Evolutionary conservation across 768 basidiomycete genomes (phyloP).

Genomic region (Tulasnella calospora): DNA sequence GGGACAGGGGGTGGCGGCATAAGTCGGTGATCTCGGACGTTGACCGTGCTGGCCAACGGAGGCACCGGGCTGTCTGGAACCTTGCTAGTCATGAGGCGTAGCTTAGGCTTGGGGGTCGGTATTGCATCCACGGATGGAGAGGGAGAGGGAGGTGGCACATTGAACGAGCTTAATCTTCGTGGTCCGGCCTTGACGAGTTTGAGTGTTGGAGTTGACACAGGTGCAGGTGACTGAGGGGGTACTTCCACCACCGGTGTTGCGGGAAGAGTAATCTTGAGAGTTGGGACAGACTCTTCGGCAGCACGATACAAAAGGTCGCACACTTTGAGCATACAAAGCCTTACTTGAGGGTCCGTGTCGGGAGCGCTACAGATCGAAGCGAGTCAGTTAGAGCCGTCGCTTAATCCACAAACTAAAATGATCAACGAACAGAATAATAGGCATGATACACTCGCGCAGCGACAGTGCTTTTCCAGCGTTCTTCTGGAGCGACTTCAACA

Average conservation of each 20-base stretch:
- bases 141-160: neutral
- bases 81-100: conserved; percentile 5
- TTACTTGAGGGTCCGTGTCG: conserved; percentile 79
- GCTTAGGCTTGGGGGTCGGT: conserved; percentile 20
- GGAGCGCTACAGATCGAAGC: conserved; percentile 48
- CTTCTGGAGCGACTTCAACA: conserved; percentile 84
- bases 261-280: conserved; percentile 76
- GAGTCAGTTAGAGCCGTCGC: neutral
- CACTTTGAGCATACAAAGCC: conserved; percentile 86
- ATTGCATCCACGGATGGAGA: conserved; percentile 1
- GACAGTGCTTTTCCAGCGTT: conserved; percentile 71
- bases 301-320: conserved; percentile 84
- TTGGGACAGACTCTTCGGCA: conserved; percentile 76
- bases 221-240: conserved; percentile 41
- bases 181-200: conserved; percentile 15
- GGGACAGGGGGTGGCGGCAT: conserved; percentile 25
- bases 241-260: conserved; percentile 65
- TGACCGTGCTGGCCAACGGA: neutral
- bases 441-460: conserved; percentile 74
- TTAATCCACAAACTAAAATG: neutral
- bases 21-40: neutral
- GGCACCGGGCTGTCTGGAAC: neutral
- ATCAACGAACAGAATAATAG: conserved; percentile 65
- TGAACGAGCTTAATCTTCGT: neutral
- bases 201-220: conserved; percentile 34